Percentiles rank a stretch among this genome's conserved stretches.
phyloP scores from a whole-genome alignment of 2,329 filamentous ascomycete species.

The Microthyrium microscopicum region DNA sequence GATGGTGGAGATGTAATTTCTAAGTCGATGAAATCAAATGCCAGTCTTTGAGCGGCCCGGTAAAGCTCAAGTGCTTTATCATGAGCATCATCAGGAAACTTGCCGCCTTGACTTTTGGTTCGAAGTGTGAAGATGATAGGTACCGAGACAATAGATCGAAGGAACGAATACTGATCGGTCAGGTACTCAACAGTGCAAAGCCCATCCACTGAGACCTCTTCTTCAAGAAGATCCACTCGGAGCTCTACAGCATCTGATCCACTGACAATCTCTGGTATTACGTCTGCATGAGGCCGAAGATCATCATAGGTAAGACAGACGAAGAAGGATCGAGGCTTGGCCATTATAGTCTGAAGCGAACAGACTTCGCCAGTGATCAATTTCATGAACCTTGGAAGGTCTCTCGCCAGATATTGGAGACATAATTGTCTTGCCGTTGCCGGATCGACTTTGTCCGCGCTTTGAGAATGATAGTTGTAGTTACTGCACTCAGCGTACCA shows the following conservation, averaged over 20 bases:
- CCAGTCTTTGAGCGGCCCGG: conserved; percentile 59
- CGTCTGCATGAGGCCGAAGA: conserved; percentile 43
- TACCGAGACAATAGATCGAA: conserved; percentile 54
- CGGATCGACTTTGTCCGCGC: conserved; percentile 31
- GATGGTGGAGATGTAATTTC: conserved; percentile 73
- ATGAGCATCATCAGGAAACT: conserved; percentile 61
- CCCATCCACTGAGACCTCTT: conserved; percentile 41
- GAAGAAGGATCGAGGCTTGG: conserved; percentile 67
- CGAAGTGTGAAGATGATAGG: conserved; percentile 89
- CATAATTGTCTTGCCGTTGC: conserved; percentile 37
- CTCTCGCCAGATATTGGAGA: too few relatives aligned
- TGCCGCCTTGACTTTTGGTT: conserved; percentile 71
- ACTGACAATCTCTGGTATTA: conserved; percentile 57
- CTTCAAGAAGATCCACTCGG: conserved; percentile 74
- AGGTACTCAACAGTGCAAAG: conserved; percentile 59
- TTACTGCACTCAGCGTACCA: conserved; percentile 93
- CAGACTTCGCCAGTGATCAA: conserved; percentile 45
- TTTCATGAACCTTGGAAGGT: conserved; percentile 58
- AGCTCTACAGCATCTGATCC: conserved; percentile 89
- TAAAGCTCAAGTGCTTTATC: conserved; percentile 63
- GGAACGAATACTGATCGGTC: conserved; percentile 60
- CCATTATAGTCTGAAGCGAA: conserved; percentile 41
- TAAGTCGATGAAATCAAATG: conserved; percentile 82
- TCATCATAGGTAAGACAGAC: conserved; percentile 76
- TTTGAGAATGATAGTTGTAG: conserved; percentile 77